phyloP scores from a whole-genome alignment of 1,284 basidiomycete species.

The Tilletia walkeri region DNA sequence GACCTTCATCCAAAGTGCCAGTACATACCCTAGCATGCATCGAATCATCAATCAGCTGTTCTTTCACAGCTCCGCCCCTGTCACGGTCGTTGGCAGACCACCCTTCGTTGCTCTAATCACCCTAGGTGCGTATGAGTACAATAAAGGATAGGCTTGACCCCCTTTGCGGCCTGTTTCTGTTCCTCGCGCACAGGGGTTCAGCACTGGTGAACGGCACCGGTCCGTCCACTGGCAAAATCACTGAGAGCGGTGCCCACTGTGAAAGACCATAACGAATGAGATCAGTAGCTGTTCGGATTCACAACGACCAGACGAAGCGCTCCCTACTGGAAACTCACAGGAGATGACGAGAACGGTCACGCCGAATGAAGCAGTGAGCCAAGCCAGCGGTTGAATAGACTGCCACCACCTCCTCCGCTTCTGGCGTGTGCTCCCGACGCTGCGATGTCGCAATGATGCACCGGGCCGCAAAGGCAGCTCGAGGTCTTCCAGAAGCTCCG shows the following conservation, averaged over 20 bases:
- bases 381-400: slow-evolving; percentile 48
- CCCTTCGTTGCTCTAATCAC: too few species aligned
- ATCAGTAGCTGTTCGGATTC: slow-evolving; percentile 7
- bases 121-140: too few species aligned
- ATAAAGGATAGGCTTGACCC: too few species aligned
- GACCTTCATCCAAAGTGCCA: too few species aligned
- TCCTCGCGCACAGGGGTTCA: not conserved
- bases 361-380: slow-evolving; percentile 49
- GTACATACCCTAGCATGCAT: too few species aligned
- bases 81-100: too few species aligned
- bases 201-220: slow-evolving; percentile 37
- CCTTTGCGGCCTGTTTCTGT: too few species aligned
- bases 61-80: too few species aligned
- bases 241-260: slow-evolving; percentile 37
- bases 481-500: slow-evolving; percentile 37
- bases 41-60: too few species aligned
- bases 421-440: not conserved
- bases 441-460: slow-evolving; percentile 30
- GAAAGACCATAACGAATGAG: not conserved
- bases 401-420: slow-evolving; percentile 40
- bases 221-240: slow-evolving; percentile 32
- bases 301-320: not conserved
- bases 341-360: slow-evolving; percentile 43
- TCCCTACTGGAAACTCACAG: not conserved
- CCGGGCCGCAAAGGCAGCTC: slow-evolving; percentile 51